Percentiles rank a stretch among this genome's conserved stretches.
Evolutionary conservation across 2,329 filamentous ascomycete species (phyloP).

Genomic region (Rutstroemia sydowiana): DNA sequence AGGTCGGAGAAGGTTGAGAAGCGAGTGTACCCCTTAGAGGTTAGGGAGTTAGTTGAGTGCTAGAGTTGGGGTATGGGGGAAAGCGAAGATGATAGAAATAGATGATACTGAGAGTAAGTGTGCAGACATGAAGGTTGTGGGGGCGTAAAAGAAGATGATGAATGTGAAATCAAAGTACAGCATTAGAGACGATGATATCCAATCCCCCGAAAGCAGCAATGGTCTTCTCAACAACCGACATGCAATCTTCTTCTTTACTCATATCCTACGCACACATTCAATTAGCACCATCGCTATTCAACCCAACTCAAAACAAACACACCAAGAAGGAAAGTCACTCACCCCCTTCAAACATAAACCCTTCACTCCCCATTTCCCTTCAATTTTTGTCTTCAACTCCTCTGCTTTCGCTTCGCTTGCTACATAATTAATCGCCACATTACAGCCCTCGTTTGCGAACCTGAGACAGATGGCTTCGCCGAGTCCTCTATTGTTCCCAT

Average conservation of each 20-base stretch:
- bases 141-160: neutral
- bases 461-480: slow-evolving; percentile 52
- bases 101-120: too few species aligned
- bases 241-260: slow-evolving; percentile 46
- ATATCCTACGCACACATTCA: slow-evolving; percentile 41
- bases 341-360: slow-evolving; percentile 48
- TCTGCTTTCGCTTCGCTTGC: slow-evolving; percentile 48
- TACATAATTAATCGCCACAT: slow-evolving; percentile 60
- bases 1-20: slow-evolving; percentile 25
- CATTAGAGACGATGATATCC: slow-evolving; percentile 59
- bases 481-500: too few species aligned
- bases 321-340: slow-evolving; percentile 21
- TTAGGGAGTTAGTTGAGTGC: neutral
- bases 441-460: slow-evolving; percentile 56
- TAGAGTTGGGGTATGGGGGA: slow-evolving; percentile 1
- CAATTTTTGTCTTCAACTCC: slow-evolving; percentile 42
- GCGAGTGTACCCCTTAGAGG: slow-evolving; percentile 26
- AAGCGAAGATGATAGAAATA: neutral
- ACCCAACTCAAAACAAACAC: neutral
- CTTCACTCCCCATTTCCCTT: slow-evolving; percentile 44
- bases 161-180: slow-evolving; percentile 33
- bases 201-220: slow-evolving; percentile 51
- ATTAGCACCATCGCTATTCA: neutral
- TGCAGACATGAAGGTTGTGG: neutral
- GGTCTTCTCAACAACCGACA: slow-evolving; percentile 44